A percentile compares a stretch with the other conserved stretches of the same genome.
Evolutionary conservation across 192 early-diverging fungal species (phyloP).

Genomic region (Podila verticillata): DNA sequence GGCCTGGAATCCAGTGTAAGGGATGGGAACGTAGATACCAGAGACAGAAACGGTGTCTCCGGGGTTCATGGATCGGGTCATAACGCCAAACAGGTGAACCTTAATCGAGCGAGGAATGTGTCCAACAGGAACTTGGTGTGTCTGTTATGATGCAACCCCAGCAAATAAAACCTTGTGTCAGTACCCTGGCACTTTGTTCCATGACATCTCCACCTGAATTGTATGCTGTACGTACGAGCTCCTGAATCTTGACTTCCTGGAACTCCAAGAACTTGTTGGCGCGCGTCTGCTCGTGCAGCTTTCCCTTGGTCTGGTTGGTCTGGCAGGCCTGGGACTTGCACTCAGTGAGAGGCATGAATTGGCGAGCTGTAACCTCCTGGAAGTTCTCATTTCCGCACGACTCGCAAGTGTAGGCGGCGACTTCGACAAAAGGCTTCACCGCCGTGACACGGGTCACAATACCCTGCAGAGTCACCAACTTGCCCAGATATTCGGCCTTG

Average conservation of each 20-base stretch:
- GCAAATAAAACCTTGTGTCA: not conserved
- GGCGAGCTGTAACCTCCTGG: constrained; percentile 84
- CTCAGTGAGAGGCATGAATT: constrained; percentile 83
- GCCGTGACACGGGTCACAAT: constrained; percentile 95
- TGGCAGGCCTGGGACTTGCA: constrained; percentile 86
- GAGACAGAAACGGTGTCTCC: constrained; percentile 88
- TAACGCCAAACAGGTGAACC: constrained; percentile 85
- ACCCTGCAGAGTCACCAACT: constrained; percentile 87
- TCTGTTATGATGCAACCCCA: constrained; percentile 53
- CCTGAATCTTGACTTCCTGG: constrained; percentile 97
- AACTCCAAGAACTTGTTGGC: constrained; percentile 93
- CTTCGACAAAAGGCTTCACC: constrained; percentile 90
- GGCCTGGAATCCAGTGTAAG: constrained; percentile 92
- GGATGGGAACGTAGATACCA: constrained; percentile 92
- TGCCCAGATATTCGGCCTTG: constrained; percentile 82
- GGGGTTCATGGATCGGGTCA: constrained; percentile 83
- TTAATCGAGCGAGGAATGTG: constrained; percentile 97
- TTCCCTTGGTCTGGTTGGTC: constrained; percentile 81
- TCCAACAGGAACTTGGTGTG: constrained; percentile 98
- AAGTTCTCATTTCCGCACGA: constrained; percentile 95
- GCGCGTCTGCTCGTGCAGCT: constrained; percentile 90
- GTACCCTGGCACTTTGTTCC: not conserved
- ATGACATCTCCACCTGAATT: not conserved
- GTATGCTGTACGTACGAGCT: constrained; percentile 69
- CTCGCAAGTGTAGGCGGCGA: constrained; percentile 93